Base-by-base conservation (phyloP, 2,329 filamentous ascomycete species). In the Blumeria graminis region DNA sequence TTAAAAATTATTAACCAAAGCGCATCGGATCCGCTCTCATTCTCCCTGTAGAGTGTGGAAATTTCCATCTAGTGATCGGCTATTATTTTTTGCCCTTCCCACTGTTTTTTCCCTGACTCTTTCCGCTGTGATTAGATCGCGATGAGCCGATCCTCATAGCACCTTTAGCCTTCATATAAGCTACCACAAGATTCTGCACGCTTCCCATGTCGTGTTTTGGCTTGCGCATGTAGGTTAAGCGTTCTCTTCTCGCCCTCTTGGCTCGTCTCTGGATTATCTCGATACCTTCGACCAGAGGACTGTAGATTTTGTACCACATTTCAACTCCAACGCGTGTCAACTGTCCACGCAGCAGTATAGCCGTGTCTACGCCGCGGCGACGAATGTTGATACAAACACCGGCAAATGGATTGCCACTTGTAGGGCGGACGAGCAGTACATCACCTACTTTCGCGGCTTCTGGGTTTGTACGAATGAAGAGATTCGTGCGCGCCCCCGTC, bases 231-330 rank as follows among this genome's bases (percentile, higher is more conserved):
- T 90, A 96, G 65, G 86, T 94, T 69, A 98, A 74, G 62, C 87
- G 76, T 32, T 89, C 90, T 65, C 92, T 79, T 67, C 89, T 82
- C 61, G 87, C 86, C 68, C 87, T 79, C 82, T 88, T 92, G 66
- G 78, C 76, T 61, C 80, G 77, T 64, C 90, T 76, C 78, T 94
- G 86, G 69, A 96, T 85, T 63, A 98, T 83, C 71, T 98, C 90
- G 65, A 98, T 87, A 61, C 86, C 86, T 67, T 84, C 80, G 35
- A 96, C 83, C 66, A 86, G 84, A 59, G 90, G 90, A 66, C 80
- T 86, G 74, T 92, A 96, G 58, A 96, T 75, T 75, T 98, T 98
- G 71, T 85, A 88, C 82, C 87, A 94, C 86, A 94, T 92, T 76
- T 98, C 92, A 58, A 94, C 86, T 59, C 86, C 86, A 6, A 93